A percentile compares a stretch with the other conserved stretches of the same genome.
Evolutionary conservation across 2,329 filamentous ascomycete species (phyloP).

Genomic region (Trichoderma harzianum): DNA sequence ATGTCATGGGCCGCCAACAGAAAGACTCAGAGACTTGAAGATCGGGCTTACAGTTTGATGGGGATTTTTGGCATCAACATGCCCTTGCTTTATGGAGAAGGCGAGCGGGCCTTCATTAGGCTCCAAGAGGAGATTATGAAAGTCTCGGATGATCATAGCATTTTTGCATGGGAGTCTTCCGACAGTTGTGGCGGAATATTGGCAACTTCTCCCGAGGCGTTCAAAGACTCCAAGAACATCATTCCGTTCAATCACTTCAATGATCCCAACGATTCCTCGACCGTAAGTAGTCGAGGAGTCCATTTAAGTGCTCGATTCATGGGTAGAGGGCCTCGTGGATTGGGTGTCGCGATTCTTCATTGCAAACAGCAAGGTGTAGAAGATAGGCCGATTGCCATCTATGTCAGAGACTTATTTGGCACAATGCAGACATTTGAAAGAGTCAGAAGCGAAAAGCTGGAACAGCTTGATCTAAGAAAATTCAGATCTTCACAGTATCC

Average conservation of each 20-base stretch:
- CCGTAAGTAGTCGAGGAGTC: neutral
- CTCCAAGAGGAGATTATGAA: constrained; percentile 17
- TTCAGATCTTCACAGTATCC: neutral
- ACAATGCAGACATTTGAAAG: constrained; percentile 11
- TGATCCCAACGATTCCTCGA: neutral
- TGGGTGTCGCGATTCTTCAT: neutral
- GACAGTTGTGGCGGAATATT: neutral
- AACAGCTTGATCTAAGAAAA: neutral
- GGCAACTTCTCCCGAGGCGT: constrained; percentile 1
- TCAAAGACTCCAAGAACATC: neutral
- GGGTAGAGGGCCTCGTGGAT: neutral
- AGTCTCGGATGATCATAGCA: neutral
- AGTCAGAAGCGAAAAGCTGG: neutral
- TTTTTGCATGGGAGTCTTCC: constrained; percentile 1
- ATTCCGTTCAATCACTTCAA: neutral
- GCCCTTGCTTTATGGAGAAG: constrained; percentile 32
- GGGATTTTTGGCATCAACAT: constrained; percentile 32
- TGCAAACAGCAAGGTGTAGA: neutral
- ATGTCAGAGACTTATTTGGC: neutral
- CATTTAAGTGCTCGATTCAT: neutral
- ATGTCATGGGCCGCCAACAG: constrained; percentile 29
- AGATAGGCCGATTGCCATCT: neutral
- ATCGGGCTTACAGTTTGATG: constrained; percentile 30
- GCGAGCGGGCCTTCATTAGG: constrained; percentile 24
- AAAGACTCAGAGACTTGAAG: constrained; percentile 26